Base-by-base conservation (phyloP, 208 protist genomes). In the Crithidia fasciculata region DNA sequence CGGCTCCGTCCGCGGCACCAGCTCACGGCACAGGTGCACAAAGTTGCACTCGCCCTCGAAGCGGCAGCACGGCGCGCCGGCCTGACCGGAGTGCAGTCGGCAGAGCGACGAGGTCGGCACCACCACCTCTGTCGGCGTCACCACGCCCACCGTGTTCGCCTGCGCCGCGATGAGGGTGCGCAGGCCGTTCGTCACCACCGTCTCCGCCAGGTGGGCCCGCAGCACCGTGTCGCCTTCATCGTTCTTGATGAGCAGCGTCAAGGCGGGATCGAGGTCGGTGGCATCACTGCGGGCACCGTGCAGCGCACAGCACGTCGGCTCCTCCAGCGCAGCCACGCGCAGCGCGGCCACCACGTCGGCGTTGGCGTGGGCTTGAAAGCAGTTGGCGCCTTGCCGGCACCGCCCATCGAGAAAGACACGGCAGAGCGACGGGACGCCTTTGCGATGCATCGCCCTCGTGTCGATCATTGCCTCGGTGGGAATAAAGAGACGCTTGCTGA, bases 21-120 rank as follows among this genome's bases (percentile, higher is more conserved):
- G 40, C 37, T 88, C 76, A n/a, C 86, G 81, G 65, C 91, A 96
- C 28, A 96, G 13, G 79, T 96, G 91, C 40, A 96, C 81, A 72
- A 94, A 96, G 47, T 89, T 91, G 78, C 91, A 96, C 39, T 92
- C 83, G n/a, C 76, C 72, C 50, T 84, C 87, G 58, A 94, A 96
- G 41, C 91, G 88, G 68, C 91, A 96, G 74, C 91, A 94, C 58
- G 78, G 79, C 39, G 67, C 52, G 2, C 87, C 84, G 19, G 72
- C 78, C 12, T 71, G 59, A 3, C 83, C 76, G 49, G 69, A 74
- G 54, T 96, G 92, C 19, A 92, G 82, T 5, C 87, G 87, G 61
- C 91, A 96, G 37, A 96, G 81, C 7, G 85, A 86, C 18, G 75
- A 76, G 5, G 87, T 58, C 43, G 87, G 82, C 56, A 96, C 86